Percentiles rank a stretch among this genome's conserved stretches.
Conservation (phyloP, 2,329 filamentous ascomycete species). For the Aspergillus sp. region DNA sequence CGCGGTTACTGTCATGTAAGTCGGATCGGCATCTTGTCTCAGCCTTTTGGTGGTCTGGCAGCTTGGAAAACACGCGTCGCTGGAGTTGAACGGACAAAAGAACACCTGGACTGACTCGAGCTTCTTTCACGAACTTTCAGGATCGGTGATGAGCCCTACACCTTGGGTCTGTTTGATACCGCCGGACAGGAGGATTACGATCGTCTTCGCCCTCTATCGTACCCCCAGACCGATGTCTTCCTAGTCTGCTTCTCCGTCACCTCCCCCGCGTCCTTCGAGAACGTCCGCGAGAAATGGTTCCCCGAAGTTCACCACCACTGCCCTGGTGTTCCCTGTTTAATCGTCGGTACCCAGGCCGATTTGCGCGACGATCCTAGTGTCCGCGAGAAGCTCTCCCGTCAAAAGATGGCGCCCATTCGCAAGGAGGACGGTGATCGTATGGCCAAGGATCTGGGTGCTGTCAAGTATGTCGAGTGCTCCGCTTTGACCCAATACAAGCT, state of each 20-base stretch:
- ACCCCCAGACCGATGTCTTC: constrained; percentile 97
- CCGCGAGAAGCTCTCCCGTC: constrained; percentile 83
- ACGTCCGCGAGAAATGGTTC: constrained; percentile 98
- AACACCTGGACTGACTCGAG: constrained; percentile 3
- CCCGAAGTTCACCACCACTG: constrained; percentile 98
- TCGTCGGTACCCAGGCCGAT: constrained; percentile 97
- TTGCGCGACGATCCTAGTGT: constrained; percentile 82
- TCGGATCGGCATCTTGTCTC: constrained; percentile 20
- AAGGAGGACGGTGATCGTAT: constrained; percentile 92
- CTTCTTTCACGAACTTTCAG: constrained; percentile 41
- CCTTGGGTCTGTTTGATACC: constrained; percentile 93
- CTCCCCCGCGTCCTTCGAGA: constrained; percentile 95
- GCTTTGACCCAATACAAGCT: constrained; percentile 96
- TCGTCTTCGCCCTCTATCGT: constrained; percentile 88
- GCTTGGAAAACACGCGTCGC: not conserved
- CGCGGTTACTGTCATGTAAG: constrained; percentile 98
- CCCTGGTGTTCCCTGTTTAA: constrained; percentile 92
- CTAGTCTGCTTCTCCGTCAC: constrained; percentile 98
- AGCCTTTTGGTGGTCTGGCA: not conserved
- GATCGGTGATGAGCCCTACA: constrained; percentile 99
- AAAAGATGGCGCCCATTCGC: constrained; percentile 90
- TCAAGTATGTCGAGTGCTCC: constrained; percentile 99
- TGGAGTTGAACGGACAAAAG: not conserved
- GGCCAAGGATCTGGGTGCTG: constrained; percentile 93
- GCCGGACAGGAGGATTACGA: constrained; percentile 99